A percentile compares a stretch with the other conserved stretches of the same genome.
phyloP scores from a whole-genome alignment of 805 yeast species.

The Hanseniaspora thailandica region DNA sequence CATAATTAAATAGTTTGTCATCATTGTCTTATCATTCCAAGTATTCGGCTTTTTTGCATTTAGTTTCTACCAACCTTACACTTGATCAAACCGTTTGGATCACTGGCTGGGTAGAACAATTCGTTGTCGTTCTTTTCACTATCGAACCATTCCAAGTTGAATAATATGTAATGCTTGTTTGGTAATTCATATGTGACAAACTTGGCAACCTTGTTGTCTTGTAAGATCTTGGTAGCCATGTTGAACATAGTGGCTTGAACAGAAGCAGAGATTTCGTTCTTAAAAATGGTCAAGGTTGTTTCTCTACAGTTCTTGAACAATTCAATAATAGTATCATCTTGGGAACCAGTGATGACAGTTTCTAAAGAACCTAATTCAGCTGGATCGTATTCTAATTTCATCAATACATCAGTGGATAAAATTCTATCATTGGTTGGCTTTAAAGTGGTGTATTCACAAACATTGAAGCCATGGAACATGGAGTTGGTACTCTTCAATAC shows the following conservation, averaged over 20 bases:
- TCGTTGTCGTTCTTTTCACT: conserved; percentile 71
- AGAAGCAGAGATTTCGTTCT: conserved; percentile 78
- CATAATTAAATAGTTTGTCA: too few relatives aligned
- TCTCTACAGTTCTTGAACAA: conserved; percentile 52
- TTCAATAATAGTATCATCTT: conserved; percentile 51
- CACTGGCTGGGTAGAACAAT: conserved; percentile 77
- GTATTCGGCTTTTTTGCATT: too few relatives aligned
- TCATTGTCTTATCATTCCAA: too few relatives aligned
- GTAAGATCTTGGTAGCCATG: conserved; percentile 68
- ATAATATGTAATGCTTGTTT: conserved; percentile 80
- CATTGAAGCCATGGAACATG: conserved; percentile 77
- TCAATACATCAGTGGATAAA: conserved; percentile 73
- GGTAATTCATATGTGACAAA: conserved; percentile 69
- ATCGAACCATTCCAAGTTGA: conserved; percentile 69
- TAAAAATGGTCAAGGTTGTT: conserved; percentile 65
- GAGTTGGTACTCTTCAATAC: conserved; percentile 86
- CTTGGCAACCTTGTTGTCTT: conserved; percentile 42
- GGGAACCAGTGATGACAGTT: conserved; percentile 41
- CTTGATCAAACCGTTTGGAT: conserved; percentile 86
- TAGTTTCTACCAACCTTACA: conserved; percentile 73
- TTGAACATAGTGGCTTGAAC: conserved; percentile 96
- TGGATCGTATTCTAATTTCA: conserved; percentile 55
- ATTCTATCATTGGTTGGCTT: conserved; percentile 74
- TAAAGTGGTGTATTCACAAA: conserved; percentile 81
- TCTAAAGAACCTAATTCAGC: conserved; percentile 40